phyloP scores from a whole-genome alignment of 2,329 filamentous ascomycete genomes.

The Verticillium longisporum region DNA sequence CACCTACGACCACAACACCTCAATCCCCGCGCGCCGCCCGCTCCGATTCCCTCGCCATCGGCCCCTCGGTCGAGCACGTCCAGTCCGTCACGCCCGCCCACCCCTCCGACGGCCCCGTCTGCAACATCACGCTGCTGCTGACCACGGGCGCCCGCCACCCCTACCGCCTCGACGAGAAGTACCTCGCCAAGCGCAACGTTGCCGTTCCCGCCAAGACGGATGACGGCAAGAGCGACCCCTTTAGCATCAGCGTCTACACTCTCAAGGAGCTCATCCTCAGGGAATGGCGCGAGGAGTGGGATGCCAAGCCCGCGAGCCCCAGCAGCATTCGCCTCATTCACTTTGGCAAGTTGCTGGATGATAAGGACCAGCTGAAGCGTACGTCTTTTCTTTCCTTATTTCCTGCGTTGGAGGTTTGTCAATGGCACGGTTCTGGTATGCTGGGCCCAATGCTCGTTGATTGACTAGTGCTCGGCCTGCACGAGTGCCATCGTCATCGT shows the following conservation, averaged over 20 bases:
- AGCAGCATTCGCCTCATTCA: conserved; percentile 87
- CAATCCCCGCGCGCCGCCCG: not conserved
- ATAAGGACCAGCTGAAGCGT: conserved; percentile 82
- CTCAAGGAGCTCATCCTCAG: conserved; percentile 89
- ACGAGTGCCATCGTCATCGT: too few relatives aligned
- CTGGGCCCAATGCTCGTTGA: too few relatives aligned
- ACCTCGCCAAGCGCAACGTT: conserved; percentile 74
- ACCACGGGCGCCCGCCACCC: conserved; percentile 78
- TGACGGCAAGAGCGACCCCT: conserved; percentile 63
- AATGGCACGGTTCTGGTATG: too few relatives aligned
- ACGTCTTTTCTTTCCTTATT: conserved; percentile 33
- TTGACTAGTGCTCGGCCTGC: not conserved
- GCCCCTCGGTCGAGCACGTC: conserved; percentile 34
- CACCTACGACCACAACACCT: conserved; percentile 8
- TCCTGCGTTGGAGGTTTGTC: too few relatives aligned
- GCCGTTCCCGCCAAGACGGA: conserved; percentile 60
- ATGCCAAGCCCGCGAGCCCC: conserved; percentile 75
- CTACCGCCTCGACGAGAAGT: conserved; percentile 83
- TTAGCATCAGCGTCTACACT: conserved; percentile 87
- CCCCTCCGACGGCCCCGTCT: conserved; percentile 33
- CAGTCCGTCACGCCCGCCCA: conserved; percentile 22
- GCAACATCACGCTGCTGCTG: conserved; percentile 76
- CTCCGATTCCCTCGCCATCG: conserved; percentile 33
- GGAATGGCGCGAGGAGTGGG: conserved; percentile 93
- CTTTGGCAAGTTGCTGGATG: conserved; percentile 84